Conservation (phyloP, 352 stramenopile species). For the Pythium dissimile region DNA sequence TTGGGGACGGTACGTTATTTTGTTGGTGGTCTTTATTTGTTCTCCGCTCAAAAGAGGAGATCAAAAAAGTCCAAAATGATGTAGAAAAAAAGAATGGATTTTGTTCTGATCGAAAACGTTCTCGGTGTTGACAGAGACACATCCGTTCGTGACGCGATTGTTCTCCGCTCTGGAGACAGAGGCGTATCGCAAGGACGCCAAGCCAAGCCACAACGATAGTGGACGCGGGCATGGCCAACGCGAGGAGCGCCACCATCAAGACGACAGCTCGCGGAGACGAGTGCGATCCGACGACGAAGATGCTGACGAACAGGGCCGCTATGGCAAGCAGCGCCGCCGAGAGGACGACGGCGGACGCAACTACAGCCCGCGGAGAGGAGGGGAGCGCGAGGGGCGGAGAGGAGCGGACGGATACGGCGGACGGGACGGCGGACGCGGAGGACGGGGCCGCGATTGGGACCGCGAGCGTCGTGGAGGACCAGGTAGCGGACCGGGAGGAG, state of each 20-base stretch:
- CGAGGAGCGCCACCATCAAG: slow-evolving; percentile 6
- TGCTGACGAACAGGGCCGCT: slow-evolving; percentile 48
- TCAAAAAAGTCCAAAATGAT: no score
- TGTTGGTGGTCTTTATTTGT: background rate
- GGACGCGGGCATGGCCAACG: slow-evolving; percentile 5
- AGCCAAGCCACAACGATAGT: background rate
- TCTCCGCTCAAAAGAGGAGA: background rate
- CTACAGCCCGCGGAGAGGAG: slow-evolving; percentile 25
- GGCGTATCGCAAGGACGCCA: slow-evolving; percentile 37
- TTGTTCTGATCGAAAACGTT: no score
- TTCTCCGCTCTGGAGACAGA: slow-evolving; percentile 64
- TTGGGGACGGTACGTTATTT: slow-evolving; percentile 63
- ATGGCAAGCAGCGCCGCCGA: slow-evolving; percentile 63
- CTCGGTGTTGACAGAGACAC: slow-evolving; percentile 45
- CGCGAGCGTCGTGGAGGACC: slow-evolving; percentile 9
- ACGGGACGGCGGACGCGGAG: slow-evolving; percentile 13
- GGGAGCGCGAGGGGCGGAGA: slow-evolving; percentile 11
- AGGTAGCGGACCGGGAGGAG: background rate
- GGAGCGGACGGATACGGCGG: slow-evolving; percentile 9
- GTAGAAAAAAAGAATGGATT: no score
- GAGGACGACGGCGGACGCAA: slow-evolving; percentile 32
- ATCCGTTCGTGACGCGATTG: slow-evolving; percentile 63
- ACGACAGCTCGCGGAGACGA: slow-evolving; percentile 29
- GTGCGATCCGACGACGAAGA: slow-evolving; percentile 56
- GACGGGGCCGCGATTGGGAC: slow-evolving; percentile 11